Evolutionary conservation across 768 basidiomycete species (phyloP).

Genomic region (Tulasnella calospora): DNA sequence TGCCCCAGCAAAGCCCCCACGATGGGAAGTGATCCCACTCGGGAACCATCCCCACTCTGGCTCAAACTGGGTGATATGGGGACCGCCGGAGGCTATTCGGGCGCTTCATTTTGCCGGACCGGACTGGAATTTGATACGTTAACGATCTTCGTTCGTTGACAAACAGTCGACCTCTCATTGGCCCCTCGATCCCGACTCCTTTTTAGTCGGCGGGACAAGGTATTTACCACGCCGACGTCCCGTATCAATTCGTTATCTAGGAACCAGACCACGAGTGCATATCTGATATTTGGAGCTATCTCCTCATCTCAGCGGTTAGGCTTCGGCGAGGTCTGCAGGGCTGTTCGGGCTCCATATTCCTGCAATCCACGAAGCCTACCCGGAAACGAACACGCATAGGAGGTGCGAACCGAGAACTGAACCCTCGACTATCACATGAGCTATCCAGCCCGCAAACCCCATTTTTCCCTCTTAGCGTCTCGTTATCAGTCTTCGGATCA

Average conservation of each 20-base stretch:
- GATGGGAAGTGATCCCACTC: neutral
- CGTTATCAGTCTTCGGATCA: constrained; percentile 8
- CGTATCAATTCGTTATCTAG: constrained; percentile 7
- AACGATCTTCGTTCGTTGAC: neutral
- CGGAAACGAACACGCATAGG: constrained; percentile 2
- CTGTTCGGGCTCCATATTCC: neutral
- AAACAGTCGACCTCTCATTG: neutral
- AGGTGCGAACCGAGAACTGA: neutral
- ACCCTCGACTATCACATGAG: neutral
- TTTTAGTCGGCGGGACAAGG: neutral
- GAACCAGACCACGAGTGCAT: neutral
- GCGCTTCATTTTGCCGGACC: neutral
- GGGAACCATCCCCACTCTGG: neutral
- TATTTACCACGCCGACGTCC: neutral
- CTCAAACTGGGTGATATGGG: neutral
- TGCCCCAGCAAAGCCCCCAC: neutral
- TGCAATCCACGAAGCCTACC: neutral
- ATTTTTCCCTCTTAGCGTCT: neutral
- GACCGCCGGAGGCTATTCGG: neutral
- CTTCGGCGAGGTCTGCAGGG: neutral
- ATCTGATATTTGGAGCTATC: constrained; percentile 1
- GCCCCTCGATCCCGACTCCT: neutral
- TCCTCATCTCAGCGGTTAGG: neutral
- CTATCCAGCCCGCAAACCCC: neutral
- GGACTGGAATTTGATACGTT: neutral